A percentile compares a stretch with the other conserved stretches of the same genome.
phyloP scores from a whole-genome alignment of 352 stramenopile species.

The Globisporangium middletonii region DNA sequence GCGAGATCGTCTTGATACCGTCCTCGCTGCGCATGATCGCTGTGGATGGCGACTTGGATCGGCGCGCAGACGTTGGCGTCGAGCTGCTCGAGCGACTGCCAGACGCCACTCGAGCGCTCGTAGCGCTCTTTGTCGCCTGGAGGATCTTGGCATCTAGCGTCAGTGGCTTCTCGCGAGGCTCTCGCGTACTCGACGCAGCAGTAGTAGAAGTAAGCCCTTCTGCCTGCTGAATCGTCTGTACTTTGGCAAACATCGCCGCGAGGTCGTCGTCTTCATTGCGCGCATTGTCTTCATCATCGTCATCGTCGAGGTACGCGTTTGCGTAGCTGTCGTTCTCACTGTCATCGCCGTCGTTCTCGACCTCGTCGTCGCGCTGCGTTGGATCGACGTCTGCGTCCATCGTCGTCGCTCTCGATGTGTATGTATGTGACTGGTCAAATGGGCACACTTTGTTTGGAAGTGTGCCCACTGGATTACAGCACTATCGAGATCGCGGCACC shows the following conservation, averaged over 20 bases:
- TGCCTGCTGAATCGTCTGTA: constrained; percentile 52
- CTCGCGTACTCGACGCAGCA: neutral
- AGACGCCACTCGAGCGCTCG: neutral
- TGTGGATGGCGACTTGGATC: neutral
- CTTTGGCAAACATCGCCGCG: constrained; percentile 69
- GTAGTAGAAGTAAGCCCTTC: constrained; percentile 22
- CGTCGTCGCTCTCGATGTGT: neutral
- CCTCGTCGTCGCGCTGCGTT: constrained; percentile 18
- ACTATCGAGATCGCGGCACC: no score
- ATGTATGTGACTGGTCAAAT: no score
- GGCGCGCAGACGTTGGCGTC: constrained; percentile 4
- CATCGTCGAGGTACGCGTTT: constrained; percentile 36
- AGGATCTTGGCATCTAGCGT: constrained; percentile 9
- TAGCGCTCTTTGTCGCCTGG: neutral
- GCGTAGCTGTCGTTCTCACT: constrained; percentile 26
- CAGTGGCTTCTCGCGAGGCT: neutral
- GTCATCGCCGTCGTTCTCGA: constrained; percentile 18
- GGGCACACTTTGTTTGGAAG: no score
- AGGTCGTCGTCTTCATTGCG: constrained; percentile 48
- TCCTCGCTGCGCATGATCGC: constrained; percentile 20
- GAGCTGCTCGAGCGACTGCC: constrained; percentile 2
- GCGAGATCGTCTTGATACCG: constrained; percentile 58
- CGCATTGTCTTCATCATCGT: constrained; percentile 22
- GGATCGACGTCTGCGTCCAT: constrained; percentile 6
- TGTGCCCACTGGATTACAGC: no score